Percentiles rank a stretch among this genome's conserved stretches.
Conservation (phyloP, 2,329 filamentous ascomycete species). For the Dactylellina sp. region DNA sequence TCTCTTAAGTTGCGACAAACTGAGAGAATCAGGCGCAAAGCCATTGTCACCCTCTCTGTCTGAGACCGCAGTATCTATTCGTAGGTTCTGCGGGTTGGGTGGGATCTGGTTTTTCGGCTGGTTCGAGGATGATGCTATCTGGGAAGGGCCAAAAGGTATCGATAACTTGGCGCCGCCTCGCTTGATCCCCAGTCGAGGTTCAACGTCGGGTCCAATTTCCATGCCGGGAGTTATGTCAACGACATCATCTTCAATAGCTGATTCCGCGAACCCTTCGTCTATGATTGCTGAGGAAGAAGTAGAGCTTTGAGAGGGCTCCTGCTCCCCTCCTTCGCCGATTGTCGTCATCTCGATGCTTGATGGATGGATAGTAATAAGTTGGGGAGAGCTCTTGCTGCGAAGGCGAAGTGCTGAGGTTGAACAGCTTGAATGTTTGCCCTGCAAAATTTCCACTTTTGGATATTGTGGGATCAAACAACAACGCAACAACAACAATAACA, state of each 20-base stretch:
- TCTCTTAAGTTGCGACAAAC: conserved; percentile 77
- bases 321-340: conserved; percentile 46
- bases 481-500: background rate
- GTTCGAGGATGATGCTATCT: conserved; percentile 14
- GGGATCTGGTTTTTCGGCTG: conserved; percentile 29
- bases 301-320: conserved; percentile 29
- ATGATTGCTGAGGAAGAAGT: conserved; percentile 15
- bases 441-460: background rate
- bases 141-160: conserved; percentile 47
- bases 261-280: conserved; percentile 47
- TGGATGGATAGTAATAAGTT: conserved; percentile 24
- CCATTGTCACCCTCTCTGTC: conserved; percentile 56
- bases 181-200: conserved; percentile 52
- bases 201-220: conserved; percentile 36
- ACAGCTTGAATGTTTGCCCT: conserved; percentile 23
- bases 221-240: conserved; percentile 43
- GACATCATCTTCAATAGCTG: conserved; percentile 51
- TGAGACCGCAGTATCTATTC: conserved; percentile 53
- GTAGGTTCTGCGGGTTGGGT: conserved; percentile 33
- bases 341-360: conserved; percentile 44
- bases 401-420: conserved; percentile 28
- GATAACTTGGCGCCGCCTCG: conserved; percentile 53
- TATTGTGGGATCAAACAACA: conserved; percentile 8
- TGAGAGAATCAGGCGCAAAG: conserved; percentile 73
- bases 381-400: conserved; percentile 9